These are phyloP conservation scores for Aspergillus flavus DNA, from an alignment of 2,329 filamentous ascomycete species.

Conservation along the genomic window DNA sequence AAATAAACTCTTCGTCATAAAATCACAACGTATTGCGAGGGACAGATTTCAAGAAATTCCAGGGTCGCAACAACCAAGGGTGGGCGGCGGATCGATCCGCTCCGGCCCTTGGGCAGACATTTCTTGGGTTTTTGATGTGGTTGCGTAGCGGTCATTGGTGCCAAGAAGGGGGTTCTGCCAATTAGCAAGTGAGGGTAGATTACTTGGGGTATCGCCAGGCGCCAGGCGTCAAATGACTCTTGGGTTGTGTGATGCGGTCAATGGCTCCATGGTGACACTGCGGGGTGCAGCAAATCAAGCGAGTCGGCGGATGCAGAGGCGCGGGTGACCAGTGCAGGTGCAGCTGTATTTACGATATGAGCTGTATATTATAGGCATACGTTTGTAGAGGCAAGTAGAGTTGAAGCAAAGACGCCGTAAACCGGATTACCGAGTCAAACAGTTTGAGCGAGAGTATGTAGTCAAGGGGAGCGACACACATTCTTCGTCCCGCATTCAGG, in stretches of 20 bases:
- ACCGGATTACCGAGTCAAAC: neutral
- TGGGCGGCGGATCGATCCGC: slow-evolving; percentile 5
- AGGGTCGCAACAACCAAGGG: slow-evolving; percentile 1
- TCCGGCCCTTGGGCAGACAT: neutral
- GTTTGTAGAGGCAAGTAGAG: neutral
- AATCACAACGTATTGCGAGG: neutral
- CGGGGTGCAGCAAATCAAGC: neutral
- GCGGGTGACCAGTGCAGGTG: slow-evolving; percentile 2
- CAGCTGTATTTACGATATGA: neutral
- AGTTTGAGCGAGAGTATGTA: neutral
- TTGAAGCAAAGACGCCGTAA: neutral
- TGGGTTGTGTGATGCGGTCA: neutral
- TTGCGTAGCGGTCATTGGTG: neutral
- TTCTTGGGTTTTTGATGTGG: neutral
- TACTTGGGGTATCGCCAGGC: neutral
- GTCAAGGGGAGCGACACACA: neutral
- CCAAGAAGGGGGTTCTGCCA: neutral
- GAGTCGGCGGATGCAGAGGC: neutral
- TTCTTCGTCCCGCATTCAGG: neutral
- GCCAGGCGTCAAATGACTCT: neutral
- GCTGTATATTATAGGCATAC: neutral
- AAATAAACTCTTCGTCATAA: neutral
- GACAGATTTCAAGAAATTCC: neutral
- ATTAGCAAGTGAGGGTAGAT: neutral
- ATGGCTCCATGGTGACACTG: neutral